These are phyloP conservation scores for Arxiozyma heterogenica DNA, from an alignment of 1,139 yeast species.

Conservation along the genomic window DNA sequence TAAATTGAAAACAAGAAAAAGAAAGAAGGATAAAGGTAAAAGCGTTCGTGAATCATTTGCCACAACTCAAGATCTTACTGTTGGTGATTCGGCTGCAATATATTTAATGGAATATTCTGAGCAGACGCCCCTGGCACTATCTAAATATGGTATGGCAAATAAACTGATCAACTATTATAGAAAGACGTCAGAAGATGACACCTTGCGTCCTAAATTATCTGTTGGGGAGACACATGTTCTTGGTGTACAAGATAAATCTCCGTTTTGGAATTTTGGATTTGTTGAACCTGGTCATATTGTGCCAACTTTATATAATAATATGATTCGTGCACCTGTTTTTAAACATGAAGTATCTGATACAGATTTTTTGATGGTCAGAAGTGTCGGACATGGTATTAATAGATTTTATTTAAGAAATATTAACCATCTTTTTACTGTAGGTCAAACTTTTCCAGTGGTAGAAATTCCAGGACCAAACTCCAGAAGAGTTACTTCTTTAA, in stretches of 20 bases:
- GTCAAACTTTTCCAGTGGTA: conserved; percentile 87
- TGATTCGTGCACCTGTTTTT: conserved; percentile 89
- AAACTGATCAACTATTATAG: conserved; percentile 89
- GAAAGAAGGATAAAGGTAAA: conserved; percentile 83
- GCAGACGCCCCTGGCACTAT: conserved; percentile 73
- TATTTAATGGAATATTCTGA: conserved; percentile 84
- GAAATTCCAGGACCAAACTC: conserved; percentile 98
- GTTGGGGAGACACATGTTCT: conserved; percentile 93
- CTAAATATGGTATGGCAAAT: conserved; percentile 94
- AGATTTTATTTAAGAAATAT: conserved; percentile 52
- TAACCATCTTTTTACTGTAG: conserved; percentile 73
- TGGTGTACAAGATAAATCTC: conserved; percentile 91
- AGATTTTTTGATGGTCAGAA: conserved; percentile 72
- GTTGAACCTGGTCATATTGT: conserved; percentile 92
- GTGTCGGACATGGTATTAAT: conserved; percentile 69
- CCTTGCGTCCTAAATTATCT: conserved; percentile 75
- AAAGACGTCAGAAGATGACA: conserved; percentile 72
- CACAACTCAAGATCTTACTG: conserved; percentile 64
- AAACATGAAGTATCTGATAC: conserved; percentile 71
- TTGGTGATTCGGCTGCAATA: conserved; percentile 73
- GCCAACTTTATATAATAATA: conserved; percentile 85
- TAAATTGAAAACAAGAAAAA: conserved; percentile 69
- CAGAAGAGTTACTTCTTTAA: conserved; percentile 87
- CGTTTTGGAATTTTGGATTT: conserved; percentile 97
- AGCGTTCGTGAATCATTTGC: conserved; percentile 66